Conservation (phyloP, 768 basidiomycete genomes). For the Russula lepida region DNA sequence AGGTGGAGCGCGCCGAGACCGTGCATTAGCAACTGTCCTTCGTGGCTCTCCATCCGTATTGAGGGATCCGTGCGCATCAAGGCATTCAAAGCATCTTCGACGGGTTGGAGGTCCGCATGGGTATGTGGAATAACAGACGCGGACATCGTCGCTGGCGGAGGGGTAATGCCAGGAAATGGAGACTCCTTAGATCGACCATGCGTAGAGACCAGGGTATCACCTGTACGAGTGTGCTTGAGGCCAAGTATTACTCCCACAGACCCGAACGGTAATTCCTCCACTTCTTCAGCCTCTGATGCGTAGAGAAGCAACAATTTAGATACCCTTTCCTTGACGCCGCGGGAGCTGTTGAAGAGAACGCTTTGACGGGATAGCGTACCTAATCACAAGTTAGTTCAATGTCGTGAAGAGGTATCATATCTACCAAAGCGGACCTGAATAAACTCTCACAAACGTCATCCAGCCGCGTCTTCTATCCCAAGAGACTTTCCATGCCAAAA, state of each 20-base stretch:
- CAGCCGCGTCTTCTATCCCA: constrained; percentile 81
- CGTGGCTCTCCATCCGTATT: constrained; percentile 67
- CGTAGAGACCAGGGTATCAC: constrained; percentile 68
- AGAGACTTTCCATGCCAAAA: constrained; percentile 81
- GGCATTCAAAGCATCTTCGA: constrained; percentile 64
- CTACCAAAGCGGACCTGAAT: constrained; percentile 52
- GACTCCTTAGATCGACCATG: constrained; percentile 31
- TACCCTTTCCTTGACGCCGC: constrained; percentile 62
- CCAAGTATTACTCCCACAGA: constrained; percentile 81
- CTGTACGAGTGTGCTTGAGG: constrained; percentile 75
- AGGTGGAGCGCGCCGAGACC: constrained; percentile 81
- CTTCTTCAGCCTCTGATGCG: constrained; percentile 66
- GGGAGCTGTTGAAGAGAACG: constrained; percentile 52
- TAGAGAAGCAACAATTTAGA: constrained; percentile 73
- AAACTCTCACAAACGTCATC: constrained; percentile 90
- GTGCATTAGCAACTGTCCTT: constrained; percentile 77
- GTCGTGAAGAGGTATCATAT: background rate
- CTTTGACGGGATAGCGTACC: constrained; percentile 63
- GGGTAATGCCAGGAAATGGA: constrained; percentile 53
- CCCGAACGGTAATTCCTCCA: constrained; percentile 72
- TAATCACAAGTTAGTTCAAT: constrained; percentile 25
- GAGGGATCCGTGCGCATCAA: constrained; percentile 87
- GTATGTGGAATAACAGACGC: constrained; percentile 75
- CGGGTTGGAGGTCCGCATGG: constrained; percentile 67
- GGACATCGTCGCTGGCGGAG: constrained; percentile 81